phyloP scores from a whole-genome alignment of 495 filamentous ascomycete species.

The Achaetomiella virescens region DNA sequence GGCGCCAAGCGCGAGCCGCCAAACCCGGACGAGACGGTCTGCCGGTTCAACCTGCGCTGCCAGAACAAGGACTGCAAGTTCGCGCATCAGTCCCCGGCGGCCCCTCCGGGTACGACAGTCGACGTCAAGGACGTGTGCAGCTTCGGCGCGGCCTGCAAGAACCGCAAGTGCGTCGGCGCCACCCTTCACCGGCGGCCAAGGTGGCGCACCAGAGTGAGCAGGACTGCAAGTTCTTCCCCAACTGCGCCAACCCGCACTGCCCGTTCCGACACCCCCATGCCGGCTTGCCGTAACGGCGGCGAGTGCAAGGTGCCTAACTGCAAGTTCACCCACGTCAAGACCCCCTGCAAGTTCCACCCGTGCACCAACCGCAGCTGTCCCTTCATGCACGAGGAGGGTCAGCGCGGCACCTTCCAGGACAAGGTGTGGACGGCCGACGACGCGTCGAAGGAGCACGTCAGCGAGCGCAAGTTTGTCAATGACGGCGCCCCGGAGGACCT shows the following conservation, averaged over 20 bases:
- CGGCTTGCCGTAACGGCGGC: slow-evolving; percentile 83
- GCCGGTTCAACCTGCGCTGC: slow-evolving; percentile 83
- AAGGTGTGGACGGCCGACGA: slow-evolving; percentile 80
- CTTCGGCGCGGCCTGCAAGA: slow-evolving; percentile 88
- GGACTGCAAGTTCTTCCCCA: slow-evolving; percentile 90
- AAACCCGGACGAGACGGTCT: slow-evolving; percentile 58
- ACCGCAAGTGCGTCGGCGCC: slow-evolving; percentile 84
- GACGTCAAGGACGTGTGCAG: slow-evolving; percentile 76
- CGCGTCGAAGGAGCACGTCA: slow-evolving; percentile 60
- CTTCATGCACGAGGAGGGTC: slow-evolving; percentile 90
- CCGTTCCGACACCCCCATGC: slow-evolving; percentile 78
- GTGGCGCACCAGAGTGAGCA: slow-evolving; percentile 69
- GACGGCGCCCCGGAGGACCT: slow-evolving; percentile 64
- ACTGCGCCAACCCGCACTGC: slow-evolving; percentile 83
- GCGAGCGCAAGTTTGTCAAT: slow-evolving; percentile 87
- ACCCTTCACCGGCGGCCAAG: slow-evolving; percentile 84
- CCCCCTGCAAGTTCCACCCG: slow-evolving; percentile 83
- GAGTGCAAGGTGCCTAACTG: slow-evolving; percentile 80
- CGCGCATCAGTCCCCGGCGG: slow-evolving; percentile 89
- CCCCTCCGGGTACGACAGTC: slow-evolving; percentile 66
- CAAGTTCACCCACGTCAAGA: slow-evolving; percentile 80
- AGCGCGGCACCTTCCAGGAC: slow-evolving; percentile 71
- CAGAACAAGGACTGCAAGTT: slow-evolving; percentile 84
- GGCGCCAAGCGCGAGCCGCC: slow-evolving; percentile 40
- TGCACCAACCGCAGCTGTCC: slow-evolving; percentile 79